Evolutionary conservation across 2,329 filamentous ascomycete genomes (phyloP), one percentile per base, ranked within the genome.

Genomic region (Colletotrichum abscissum): DNA sequence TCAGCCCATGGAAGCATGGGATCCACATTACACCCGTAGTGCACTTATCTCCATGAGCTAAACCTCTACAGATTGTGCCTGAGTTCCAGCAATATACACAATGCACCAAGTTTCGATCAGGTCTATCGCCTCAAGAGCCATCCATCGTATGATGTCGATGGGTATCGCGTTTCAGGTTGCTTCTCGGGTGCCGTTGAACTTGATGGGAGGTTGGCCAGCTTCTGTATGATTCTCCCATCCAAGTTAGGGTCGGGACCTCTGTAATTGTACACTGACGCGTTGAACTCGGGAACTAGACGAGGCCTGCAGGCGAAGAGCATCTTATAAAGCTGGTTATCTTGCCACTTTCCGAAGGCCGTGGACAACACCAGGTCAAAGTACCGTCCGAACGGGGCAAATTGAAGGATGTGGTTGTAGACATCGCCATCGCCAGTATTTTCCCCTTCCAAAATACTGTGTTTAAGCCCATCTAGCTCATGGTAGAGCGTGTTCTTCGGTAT

Each of bases 191-290:
- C n/a, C 24, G 30, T 38, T 22, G 66, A 63, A 42, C 66, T 69
- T 2, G 52, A 67, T 46, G 65, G 54, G 5, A 72, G 30, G 4
- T 56, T n/a, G 7, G 66, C 69, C 11, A 69, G 14, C 66, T 72
- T 72, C 26, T 72, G 69, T 1, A 72, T 60, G 1, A 72, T 55
- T 5, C 14, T 60, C 9, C 59, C 69, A 6, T 72, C 69, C 2
- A 69, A 24, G 28, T 64, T 54, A 3, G 64, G 63, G 9, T 74
- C 72, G 2, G 72, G 72, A 4, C 30, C 16, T 14, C 64, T 35
- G 14, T 73, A 74, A 33, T 73, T 69, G 65, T 74, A 69, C 33
- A 73, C 69, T 0, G 68, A 74, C 11, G 59, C 35, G 19, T 64
- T 72, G 16, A 46, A 30, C 19, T 73, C 58, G 0, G 64, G 55